Evolutionary conservation across 495 filamentous ascomycete genomes (phyloP).

Genomic region (Tuber microsphaerosporum): DNA sequence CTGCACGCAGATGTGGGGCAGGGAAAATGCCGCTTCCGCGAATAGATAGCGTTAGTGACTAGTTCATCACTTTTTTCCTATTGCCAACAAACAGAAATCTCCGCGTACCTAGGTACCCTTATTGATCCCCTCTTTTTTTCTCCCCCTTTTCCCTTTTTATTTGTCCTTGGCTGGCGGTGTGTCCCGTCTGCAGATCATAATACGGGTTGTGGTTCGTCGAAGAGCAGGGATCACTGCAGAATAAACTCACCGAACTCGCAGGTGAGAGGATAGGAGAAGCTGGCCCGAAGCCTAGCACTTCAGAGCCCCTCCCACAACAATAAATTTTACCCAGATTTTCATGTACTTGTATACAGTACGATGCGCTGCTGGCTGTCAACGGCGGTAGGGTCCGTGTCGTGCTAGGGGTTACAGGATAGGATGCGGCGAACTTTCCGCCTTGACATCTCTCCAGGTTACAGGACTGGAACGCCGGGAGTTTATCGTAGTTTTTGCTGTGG

Average conservation of each 20-base stretch:
- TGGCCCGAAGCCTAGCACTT: neutral
- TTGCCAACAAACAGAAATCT: neutral
- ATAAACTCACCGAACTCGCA: constrained; percentile 3
- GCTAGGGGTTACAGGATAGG: neutral
- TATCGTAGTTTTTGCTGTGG: neutral
- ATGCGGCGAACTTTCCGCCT: constrained; percentile 4
- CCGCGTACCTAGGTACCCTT: neutral
- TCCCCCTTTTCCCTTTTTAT: neutral
- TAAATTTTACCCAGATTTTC: neutral
- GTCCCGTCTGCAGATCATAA: neutral
- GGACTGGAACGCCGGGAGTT: neutral
- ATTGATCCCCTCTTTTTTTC: neutral
- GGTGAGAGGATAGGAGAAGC: neutral
- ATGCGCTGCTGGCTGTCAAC: neutral
- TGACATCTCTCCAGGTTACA: neutral
- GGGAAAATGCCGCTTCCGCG: neutral
- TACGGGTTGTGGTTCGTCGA: neutral
- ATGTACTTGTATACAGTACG: neutral
- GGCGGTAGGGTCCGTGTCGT: neutral
- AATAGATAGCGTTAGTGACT: neutral
- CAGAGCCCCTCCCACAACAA: neutral
- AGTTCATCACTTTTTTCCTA: neutral
- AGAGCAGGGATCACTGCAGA: neutral
- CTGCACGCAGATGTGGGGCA: neutral
- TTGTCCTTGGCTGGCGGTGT: neutral